These are phyloP conservation scores for Gremmenia infestans DNA, from an alignment of 2,329 filamentous ascomycete genomes.

Conservation along the genomic window DNA sequence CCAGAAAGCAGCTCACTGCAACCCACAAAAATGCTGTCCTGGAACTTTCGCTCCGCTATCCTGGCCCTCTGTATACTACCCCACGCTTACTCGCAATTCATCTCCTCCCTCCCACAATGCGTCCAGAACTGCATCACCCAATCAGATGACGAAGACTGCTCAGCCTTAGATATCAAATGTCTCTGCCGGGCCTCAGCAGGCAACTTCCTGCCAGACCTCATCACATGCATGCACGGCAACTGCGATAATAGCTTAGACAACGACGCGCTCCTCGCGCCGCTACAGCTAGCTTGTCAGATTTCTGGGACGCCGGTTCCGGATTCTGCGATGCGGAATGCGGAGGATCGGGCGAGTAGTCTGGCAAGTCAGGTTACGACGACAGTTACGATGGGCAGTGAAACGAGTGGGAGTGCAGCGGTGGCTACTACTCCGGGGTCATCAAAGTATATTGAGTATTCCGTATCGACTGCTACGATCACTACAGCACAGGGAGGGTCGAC, in stretches of 20 bases:
- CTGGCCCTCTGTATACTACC: conserved; percentile 12
- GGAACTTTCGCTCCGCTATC: neutral
- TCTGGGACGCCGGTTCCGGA: conserved; percentile 29
- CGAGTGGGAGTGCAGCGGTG: conserved; percentile 4
- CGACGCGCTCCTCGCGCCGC: conserved; percentile 30
- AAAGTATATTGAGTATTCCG: neutral
- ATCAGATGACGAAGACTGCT: conserved; percentile 31
- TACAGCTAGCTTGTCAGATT: conserved; percentile 33
- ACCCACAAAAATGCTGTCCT: conserved; percentile 6
- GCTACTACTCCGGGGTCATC: neutral
- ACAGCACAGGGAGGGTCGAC: conserved; percentile 6
- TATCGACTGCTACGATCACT: conserved; percentile 8
- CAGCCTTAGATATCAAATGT: conserved; percentile 31
- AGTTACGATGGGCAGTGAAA: conserved; percentile 10
- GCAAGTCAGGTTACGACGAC: conserved; percentile 19
- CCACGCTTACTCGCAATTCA: conserved; percentile 25
- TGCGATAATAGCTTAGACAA: conserved; percentile 34
- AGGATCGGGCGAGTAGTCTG: conserved; percentile 23
- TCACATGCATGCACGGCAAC: conserved; percentile 36
- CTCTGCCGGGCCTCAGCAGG: conserved; percentile 34
- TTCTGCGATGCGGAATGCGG: conserved; percentile 32
- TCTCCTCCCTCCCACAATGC: conserved; percentile 28
- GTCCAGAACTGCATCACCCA: conserved; percentile 33
- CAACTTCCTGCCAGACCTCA: conserved; percentile 34
- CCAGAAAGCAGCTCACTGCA: neutral